phyloP scores from a whole-genome alignment of 495 filamentous ascomycete genomes.

The Delitschia confertaspora region DNA sequence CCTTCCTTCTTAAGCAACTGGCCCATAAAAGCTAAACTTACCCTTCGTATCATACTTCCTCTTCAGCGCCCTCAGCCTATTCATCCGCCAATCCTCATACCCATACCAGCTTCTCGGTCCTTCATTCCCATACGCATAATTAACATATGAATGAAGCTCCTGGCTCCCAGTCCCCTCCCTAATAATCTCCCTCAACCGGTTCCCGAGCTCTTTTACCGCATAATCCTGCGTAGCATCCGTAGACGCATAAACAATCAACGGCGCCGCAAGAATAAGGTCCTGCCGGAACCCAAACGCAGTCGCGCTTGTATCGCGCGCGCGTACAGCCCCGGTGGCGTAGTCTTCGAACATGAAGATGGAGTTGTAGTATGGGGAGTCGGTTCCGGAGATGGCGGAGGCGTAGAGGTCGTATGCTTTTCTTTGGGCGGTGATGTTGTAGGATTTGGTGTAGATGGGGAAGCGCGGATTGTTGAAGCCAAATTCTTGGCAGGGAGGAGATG shows the following conservation, averaged over 20 bases:
- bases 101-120: slow-evolving; percentile 41
- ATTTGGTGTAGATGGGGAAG: slow-evolving; percentile 43
- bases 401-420: slow-evolving; percentile 38
- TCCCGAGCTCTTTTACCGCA: slow-evolving; percentile 20
- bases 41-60: slow-evolving; percentile 46
- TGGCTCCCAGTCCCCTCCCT: slow-evolving; percentile 32
- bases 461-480: slow-evolving; percentile 40
- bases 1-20: slow-evolving; percentile 30
- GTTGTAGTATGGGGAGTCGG: slow-evolving; percentile 4
- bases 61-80: slow-evolving; percentile 42
- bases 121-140: slow-evolving; percentile 53
- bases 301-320: slow-evolving; percentile 29
- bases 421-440: slow-evolving; percentile 41
- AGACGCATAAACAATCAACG: not conserved
- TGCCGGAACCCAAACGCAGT: slow-evolving; percentile 42
- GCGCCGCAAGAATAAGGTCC: slow-evolving; percentile 11
- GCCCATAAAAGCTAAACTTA: slow-evolving; percentile 47
- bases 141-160: slow-evolving; percentile 46
- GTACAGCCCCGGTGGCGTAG: slow-evolving; percentile 43
- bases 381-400: slow-evolving; percentile 18
- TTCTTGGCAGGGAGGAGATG: slow-evolving; percentile 40
- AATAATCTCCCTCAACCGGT: slow-evolving; percentile 30
- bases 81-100: slow-evolving; percentile 41
- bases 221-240: not conserved
- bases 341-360: slow-evolving; percentile 50